Evolutionary conservation across 192 early-diverging fungal genomes (phyloP).

Genomic region (Coemansia sp.): DNA sequence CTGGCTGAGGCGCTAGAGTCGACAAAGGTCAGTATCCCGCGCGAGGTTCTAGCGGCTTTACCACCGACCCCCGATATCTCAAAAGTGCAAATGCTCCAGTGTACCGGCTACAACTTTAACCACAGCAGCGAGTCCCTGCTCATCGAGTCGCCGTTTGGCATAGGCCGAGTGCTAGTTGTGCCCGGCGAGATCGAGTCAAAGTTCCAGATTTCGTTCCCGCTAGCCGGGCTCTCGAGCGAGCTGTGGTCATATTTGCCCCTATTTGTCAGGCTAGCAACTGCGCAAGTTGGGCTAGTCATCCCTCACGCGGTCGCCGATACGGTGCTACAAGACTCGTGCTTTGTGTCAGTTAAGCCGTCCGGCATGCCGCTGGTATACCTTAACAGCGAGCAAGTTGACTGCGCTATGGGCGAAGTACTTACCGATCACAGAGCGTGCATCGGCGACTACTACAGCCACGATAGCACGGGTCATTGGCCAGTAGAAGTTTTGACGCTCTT

Average conservation of each 20-base stretch:
- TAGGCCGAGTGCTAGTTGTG: conserved; percentile 37
- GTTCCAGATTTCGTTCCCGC: conserved; percentile 51
- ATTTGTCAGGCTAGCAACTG: conserved; percentile 30
- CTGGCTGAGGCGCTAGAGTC: conserved; percentile 34
- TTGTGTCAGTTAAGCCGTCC: conserved; percentile 25
- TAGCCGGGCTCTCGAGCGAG: conserved; percentile 34
- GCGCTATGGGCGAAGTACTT: conserved; percentile 19
- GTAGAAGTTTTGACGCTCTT: conserved; percentile 52
- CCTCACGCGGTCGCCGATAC: conserved; percentile 24
- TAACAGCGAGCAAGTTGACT: conserved; percentile 41
- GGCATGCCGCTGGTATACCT: conserved; percentile 49
- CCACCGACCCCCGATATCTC: conserved; percentile 70
- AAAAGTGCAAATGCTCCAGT: conserved; percentile 32
- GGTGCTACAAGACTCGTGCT: conserved; percentile 15
- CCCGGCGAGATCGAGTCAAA: conserved; percentile 21
- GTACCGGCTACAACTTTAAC: conserved; percentile 28
- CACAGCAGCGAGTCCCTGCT: conserved; percentile 9
- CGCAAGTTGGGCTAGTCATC: conserved; percentile 35
- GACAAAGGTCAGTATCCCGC: conserved; percentile 57
- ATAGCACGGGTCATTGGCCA: conserved; percentile 32
- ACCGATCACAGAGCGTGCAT: conserved; percentile 35
- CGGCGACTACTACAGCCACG: conserved; percentile 28
- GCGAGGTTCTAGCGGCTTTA: conserved; percentile 62
- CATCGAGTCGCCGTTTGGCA: conserved; percentile 37
- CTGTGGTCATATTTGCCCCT: conserved; percentile 44